Percentiles rank a stretch among this genome's conserved stretches.
Evolutionary conservation across 2,329 filamentous ascomycete genomes (phyloP).

Genomic region (Ophiostoma sp.): DNA sequence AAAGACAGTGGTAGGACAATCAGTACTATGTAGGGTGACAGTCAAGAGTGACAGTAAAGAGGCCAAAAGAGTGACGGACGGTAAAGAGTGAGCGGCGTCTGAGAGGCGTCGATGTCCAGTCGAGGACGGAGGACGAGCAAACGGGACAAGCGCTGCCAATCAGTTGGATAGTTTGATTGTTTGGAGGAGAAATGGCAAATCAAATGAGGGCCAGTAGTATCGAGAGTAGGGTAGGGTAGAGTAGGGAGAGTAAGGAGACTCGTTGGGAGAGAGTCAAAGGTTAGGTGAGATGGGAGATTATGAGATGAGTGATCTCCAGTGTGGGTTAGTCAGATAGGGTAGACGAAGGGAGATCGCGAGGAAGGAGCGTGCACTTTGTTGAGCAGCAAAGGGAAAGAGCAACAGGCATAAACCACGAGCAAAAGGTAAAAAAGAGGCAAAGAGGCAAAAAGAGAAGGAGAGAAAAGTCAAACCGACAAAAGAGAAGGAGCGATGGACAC

Average conservation of each 20-base stretch:
- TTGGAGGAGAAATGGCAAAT: neutral
- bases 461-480: neutral
- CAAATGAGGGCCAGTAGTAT: neutral
- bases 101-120: neutral
- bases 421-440: neutral
- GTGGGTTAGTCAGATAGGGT: constrained; percentile 2
- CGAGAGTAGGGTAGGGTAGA: neutral
- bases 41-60: neutral
- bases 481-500: neutral
- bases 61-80: constrained; percentile 2
- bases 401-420: neutral
- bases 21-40: neutral
- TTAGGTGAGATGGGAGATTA: constrained; percentile 2
- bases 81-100: neutral
- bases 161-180: constrained; percentile 17
- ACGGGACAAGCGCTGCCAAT: constrained; percentile 22
- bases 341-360: neutral
- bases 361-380: neutral
- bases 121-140: constrained; percentile 11
- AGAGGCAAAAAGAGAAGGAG: neutral
- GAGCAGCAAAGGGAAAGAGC: neutral
- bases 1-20: neutral
- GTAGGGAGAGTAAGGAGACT: neutral
- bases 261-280: neutral
- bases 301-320: constrained; percentile 6